A percentile compares a stretch with the other conserved stretches of the same genome.
Conservation (phyloP, 2,329 filamentous ascomycete genomes). For the Fusarium penzigii region DNA sequence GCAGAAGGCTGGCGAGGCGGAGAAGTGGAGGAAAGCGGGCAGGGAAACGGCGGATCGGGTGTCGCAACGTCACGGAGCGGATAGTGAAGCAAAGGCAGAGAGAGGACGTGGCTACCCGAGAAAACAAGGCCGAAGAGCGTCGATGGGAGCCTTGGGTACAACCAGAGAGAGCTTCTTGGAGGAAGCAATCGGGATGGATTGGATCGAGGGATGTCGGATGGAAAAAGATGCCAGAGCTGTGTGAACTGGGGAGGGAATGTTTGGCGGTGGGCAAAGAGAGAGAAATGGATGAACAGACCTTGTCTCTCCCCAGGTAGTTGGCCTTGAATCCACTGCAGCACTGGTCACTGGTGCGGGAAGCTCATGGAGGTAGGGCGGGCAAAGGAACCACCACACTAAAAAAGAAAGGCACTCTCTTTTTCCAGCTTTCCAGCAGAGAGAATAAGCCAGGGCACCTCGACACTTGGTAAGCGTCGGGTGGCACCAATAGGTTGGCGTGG, state of each 20-base stretch:
- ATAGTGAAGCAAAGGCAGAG: neutral
- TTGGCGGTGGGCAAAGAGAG: slow-evolving; percentile 24
- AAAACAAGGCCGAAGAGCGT: neutral
- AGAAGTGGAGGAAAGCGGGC: slow-evolving; percentile 17
- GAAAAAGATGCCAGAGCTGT: slow-evolving; percentile 12
- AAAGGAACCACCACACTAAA: slow-evolving; percentile 22
- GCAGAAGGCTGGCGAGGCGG: slow-evolving; percentile 19
- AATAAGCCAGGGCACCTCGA: slow-evolving; percentile 23
- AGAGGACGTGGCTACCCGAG: neutral
- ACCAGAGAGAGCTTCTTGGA: neutral
- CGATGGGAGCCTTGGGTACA: slow-evolving; percentile 5
- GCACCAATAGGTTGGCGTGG: slow-evolving; percentile 31
- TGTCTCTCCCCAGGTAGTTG: slow-evolving; percentile 21
- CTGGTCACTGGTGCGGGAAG: slow-evolving; percentile 19
- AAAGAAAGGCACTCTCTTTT: slow-evolving; percentile 18
- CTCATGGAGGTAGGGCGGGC: slow-evolving; percentile 27
- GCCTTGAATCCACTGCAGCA: slow-evolving; percentile 19
- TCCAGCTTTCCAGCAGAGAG: neutral
- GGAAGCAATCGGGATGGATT: neutral
- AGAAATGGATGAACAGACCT: slow-evolving; percentile 25
- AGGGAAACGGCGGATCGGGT: slow-evolving; percentile 20
- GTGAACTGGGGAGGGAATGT: slow-evolving; percentile 25
- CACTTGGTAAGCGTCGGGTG: slow-evolving; percentile 25
- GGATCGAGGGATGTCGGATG: slow-evolving; percentile 10
- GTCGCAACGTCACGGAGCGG: slow-evolving; percentile 18